These are phyloP conservation scores for Solanum hybrid DNA, from an alignment of 305 asterid genomes.

Conservation along the genomic window DNA sequence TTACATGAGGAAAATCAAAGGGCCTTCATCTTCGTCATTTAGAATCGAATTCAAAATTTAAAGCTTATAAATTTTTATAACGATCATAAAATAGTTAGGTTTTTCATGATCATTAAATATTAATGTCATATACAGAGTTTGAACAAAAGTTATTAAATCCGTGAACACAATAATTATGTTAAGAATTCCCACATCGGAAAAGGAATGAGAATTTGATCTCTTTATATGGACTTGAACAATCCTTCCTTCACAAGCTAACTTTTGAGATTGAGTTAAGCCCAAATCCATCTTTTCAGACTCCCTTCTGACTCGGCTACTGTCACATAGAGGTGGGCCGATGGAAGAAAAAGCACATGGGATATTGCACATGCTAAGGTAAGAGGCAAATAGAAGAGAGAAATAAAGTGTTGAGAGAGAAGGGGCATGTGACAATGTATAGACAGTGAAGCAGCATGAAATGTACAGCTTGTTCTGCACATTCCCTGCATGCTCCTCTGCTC, in stretches of 20 bases:
- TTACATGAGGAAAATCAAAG: background rate
- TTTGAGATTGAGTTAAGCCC: too few relatives aligned
- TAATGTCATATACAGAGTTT: background rate
- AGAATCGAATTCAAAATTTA: background rate
- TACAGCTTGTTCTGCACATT: constrained; percentile 95
- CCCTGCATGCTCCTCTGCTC: constrained; percentile 48
- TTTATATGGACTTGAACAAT: too few relatives aligned
- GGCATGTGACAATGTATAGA: constrained; percentile 71
- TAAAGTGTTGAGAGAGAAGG: constrained; percentile 4
- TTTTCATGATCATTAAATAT: background rate
- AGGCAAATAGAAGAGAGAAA: constrained; percentile 17
- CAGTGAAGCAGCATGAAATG: constrained; percentile 73
- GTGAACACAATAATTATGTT: background rate
- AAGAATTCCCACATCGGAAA: too few relatives aligned
- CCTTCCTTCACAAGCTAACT: too few relatives aligned
- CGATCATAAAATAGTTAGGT: too few relatives aligned
- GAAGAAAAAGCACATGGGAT: constrained; percentile 3
- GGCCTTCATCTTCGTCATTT: background rate
- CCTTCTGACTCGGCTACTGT: background rate
- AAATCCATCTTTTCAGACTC: too few relatives aligned
- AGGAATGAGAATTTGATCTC: too few relatives aligned
- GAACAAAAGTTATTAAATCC: background rate
- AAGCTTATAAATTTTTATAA: background rate
- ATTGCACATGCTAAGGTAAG: constrained; percentile 41
- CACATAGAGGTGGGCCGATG: background rate